Evolutionary conservation across 805 yeast genomes (phyloP).

Genomic region (Diddensiella transvaalensis): DNA sequence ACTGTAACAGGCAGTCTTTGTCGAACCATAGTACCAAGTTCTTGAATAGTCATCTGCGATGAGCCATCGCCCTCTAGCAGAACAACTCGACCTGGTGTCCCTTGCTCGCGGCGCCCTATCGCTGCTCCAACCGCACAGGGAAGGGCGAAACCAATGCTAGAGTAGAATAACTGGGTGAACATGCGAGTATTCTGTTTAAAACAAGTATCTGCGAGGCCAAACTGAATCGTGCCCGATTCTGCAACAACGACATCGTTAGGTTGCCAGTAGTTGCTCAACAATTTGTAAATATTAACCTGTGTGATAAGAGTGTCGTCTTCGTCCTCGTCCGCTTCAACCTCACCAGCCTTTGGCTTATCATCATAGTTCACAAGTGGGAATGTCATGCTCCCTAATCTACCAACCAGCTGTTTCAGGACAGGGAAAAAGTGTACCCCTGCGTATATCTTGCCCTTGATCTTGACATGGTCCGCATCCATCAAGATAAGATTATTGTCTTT

Average conservation of each 20-base stretch:
- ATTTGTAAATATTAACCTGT: constrained; percentile 41
- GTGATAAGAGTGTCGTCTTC: constrained; percentile 25
- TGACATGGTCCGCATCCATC: constrained; percentile 52
- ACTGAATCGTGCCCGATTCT: constrained; percentile 83
- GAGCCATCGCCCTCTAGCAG: constrained; percentile 90
- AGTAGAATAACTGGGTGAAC: constrained; percentile 65
- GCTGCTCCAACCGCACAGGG: constrained; percentile 85
- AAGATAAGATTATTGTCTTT: constrained; percentile 42
- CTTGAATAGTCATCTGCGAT: constrained; percentile 92
- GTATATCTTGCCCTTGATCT: constrained; percentile 42
- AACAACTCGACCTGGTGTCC: constrained; percentile 51
- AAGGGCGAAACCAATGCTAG: constrained; percentile 84
- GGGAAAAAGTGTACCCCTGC: constrained; percentile 47
- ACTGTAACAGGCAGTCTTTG: constrained; percentile 61
- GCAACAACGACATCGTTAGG: constrained; percentile 69
- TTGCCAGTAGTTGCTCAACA: constrained; percentile 43
- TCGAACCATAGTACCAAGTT: constrained; percentile 61
- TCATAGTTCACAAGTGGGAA: constrained; percentile 23
- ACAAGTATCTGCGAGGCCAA: constrained; percentile 64
- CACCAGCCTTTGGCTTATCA: constrained; percentile 29
- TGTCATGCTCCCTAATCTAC: constrained; percentile 34
- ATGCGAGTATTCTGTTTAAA: constrained; percentile 49
- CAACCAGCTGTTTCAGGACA: constrained; percentile 45
- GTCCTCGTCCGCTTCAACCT: constrained; percentile 27
- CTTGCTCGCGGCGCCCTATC: constrained; percentile 52